Percentiles rank a stretch among this genome's conserved stretches.
phyloP scores from a whole-genome alignment of 257 asterid species.

The Sherardia arvensis region DNA sequence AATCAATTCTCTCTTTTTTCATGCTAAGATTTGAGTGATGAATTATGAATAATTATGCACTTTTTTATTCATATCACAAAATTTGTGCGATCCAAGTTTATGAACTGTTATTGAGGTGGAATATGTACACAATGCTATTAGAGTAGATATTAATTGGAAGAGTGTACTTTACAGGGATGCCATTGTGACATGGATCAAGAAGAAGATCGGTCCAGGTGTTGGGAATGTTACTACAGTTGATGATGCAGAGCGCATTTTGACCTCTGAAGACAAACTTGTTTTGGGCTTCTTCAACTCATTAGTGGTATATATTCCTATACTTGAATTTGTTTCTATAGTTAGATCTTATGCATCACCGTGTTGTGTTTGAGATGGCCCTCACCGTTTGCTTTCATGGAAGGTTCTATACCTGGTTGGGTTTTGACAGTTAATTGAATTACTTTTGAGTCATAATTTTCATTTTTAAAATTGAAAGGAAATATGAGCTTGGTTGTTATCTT shows the following conservation, averaged over 20 bases:
- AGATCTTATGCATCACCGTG: neutral
- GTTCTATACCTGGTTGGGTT: neutral
- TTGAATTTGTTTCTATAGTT: neutral
- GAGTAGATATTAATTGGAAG: neutral
- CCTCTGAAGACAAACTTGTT: conserved; percentile 48
- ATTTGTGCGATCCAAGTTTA: neutral
- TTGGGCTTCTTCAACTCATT: conserved; percentile 61
- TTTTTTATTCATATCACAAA: neutral
- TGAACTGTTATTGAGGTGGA: neutral
- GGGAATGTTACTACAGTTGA: conserved; percentile 50
- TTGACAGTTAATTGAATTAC: neutral
- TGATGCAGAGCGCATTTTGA: conserved; percentile 66
- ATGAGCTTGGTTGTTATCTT: neutral
- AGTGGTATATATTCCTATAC: conserved; percentile 72
- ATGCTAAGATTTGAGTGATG: neutral
- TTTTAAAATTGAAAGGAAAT: neutral
- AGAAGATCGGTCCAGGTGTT: conserved; percentile 67
- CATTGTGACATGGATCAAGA: conserved; percentile 79
- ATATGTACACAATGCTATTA: neutral
- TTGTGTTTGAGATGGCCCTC: neutral
- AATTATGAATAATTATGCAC: neutral
- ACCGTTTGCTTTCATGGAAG: neutral
- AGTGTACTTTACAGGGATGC: conserved; percentile 50
- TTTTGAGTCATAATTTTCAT: neutral
- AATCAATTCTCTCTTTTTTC: neutral